These are phyloP conservation scores for Stephania japonica DNA, from an alignment of 164 flowering plant genomes.

Conservation along the genomic window DNA sequence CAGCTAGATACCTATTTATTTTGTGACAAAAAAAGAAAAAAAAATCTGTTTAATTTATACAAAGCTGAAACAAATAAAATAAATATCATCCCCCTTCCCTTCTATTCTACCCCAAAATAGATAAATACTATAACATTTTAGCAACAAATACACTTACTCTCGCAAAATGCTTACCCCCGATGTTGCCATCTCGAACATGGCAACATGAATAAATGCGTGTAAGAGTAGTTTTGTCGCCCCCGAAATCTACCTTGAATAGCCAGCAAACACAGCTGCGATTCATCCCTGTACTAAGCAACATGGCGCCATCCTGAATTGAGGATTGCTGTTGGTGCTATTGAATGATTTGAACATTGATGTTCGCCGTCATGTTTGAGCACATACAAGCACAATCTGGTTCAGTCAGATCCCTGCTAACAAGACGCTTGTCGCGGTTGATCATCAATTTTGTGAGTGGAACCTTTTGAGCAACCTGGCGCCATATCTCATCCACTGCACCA, in stretches of 20 bases:
- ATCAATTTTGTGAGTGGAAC: slow-evolving; percentile 68
- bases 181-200: neutral
- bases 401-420: slow-evolving; percentile 42
- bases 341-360: slow-evolving; percentile 10
- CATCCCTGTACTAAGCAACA: neutral
- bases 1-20: neutral
- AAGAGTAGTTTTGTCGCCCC: neutral
- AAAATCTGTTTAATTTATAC: neutral
- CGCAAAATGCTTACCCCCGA: neutral
- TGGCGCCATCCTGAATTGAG: neutral
- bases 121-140: neutral
- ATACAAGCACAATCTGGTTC: slow-evolving; percentile 75
- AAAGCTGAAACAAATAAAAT: too few species aligned
- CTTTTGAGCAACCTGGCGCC: slow-evolving; percentile 88
- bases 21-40: too few species aligned
- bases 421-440: slow-evolving; percentile 86
- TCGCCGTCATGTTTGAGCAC: slow-evolving; percentile 60
- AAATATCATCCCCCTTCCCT: too few species aligned
- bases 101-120: neutral
- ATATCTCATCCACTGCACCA: slow-evolving; percentile 82
- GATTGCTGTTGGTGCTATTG: slow-evolving; percentile 1
- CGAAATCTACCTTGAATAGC: neutral
- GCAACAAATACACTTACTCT: neutral
- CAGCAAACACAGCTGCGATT: neutral
- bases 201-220: neutral